Evolutionary conservation across 306 rosid genomes (phyloP), one percentile per base, ranked within the genome.

Genomic region (Cyclanthera cordifolia): DNA sequence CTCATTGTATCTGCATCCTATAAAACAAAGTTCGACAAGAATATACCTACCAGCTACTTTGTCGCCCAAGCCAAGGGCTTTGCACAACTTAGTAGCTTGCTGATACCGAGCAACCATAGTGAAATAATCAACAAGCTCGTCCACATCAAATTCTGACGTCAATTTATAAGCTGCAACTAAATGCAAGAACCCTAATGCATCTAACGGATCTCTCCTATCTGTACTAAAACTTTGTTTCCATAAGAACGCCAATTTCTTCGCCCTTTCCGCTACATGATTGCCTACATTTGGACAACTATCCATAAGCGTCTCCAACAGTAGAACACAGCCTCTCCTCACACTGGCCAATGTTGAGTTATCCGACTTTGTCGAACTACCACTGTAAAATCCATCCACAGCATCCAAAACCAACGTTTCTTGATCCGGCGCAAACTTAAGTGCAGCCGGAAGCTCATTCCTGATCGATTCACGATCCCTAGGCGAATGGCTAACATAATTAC

Each of bases 141-240:
- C 90, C 79, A 13, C 11, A 4, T 80, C 2, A 46, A 82, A 82
- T 59, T 80, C 90, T 1, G 80, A 66, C 55, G 55, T 52, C 82
- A 91, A 69, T 39, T 88, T 87, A 78, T 78, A 91, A 0, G 79
- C 82, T 15, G 77, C 77, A 60, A 86, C 83, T 75, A 91, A 78
- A 82, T 81, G 81, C 72, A 91, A 56, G 72, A 91, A 76, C 37
- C 84, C 88, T 77, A 85, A 77, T 0, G 83, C 85, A 75, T 71
- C 88, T 17, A 79, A 50, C 1, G 72, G 54, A 21, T 70, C 79
- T 4, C 30, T 84, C 15, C 45, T 79, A 67, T 74, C 81, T 59
- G 20, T 54, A 24, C 70, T 19, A 74, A 81, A 56, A 47, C 66
- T 76, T 65, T 13, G 78, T 76, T 72, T 85, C 97, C 90, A 88